Evolutionary conservation across 2,329 filamentous ascomycete genomes (phyloP).

Genomic region (Epichloe uncinata): DNA sequence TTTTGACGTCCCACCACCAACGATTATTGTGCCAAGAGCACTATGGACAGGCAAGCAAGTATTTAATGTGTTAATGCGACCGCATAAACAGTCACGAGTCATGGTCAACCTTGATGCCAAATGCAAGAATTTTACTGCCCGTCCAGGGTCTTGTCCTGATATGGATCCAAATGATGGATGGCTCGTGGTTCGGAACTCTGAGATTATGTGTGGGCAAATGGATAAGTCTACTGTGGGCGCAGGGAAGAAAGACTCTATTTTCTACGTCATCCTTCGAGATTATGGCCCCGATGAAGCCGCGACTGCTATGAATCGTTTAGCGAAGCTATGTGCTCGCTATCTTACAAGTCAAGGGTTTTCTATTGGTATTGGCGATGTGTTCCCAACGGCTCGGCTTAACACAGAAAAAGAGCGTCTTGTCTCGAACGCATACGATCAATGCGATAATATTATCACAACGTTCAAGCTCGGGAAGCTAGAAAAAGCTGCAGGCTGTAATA

Average conservation of each 20-base stretch:
- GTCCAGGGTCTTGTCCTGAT: slow-evolving; percentile 44
- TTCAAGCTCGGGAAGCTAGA: slow-evolving; percentile 72
- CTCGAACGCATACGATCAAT: slow-evolving; percentile 62
- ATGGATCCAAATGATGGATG: slow-evolving; percentile 82
- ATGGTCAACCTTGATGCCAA: slow-evolving; percentile 87
- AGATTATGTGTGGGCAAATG: slow-evolving; percentile 95
- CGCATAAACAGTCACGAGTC: slow-evolving; percentile 71
- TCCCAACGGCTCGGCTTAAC: slow-evolving; percentile 59
- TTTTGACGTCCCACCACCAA: slow-evolving; percentile 75
- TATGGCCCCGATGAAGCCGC: slow-evolving; percentile 84
- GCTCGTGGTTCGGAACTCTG: slow-evolving; percentile 88
- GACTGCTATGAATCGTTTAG: slow-evolving; percentile 83
- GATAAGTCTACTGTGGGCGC: slow-evolving; percentile 96
- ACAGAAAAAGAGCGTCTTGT: slow-evolving; percentile 65
- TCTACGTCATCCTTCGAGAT: slow-evolving; percentile 92
- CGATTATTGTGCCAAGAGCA: slow-evolving; percentile 70
- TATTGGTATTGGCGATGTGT: slow-evolving; percentile 91
- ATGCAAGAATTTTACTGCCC: slow-evolving; percentile 65
- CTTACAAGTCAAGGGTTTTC: slow-evolving; percentile 89
- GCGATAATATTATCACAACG: slow-evolving; percentile 67
- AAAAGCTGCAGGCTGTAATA: slow-evolving; percentile 78
- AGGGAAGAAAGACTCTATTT: slow-evolving; percentile 95
- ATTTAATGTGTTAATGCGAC: slow-evolving; percentile 82
- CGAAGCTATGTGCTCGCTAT: slow-evolving; percentile 78
- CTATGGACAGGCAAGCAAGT: slow-evolving; percentile 97